phyloP scores from a whole-genome alignment of 106 monocot genomes.

The Apostasia shenzhenica region DNA sequence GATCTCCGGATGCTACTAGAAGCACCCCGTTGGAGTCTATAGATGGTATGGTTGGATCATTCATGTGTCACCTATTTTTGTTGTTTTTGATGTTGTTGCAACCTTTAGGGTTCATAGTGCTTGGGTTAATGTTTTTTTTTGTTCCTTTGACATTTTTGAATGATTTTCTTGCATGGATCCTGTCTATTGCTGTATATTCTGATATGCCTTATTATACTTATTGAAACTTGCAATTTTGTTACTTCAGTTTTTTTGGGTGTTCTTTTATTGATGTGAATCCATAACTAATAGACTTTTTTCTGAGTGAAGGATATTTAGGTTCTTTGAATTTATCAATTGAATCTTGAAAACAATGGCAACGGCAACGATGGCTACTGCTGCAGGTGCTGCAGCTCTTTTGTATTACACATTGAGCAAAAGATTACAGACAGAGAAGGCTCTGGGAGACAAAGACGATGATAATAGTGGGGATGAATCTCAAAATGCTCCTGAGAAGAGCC shows the following conservation, averaged over 20 bases:
- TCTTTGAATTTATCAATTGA: background rate
- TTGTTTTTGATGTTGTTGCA: background rate
- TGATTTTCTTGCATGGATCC: background rate
- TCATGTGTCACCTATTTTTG: background rate
- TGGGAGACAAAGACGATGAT: constrained; percentile 6
- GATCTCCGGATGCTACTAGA: background rate
- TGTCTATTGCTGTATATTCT: background rate
- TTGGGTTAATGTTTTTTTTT: background rate
- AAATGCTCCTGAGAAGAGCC: constrained; percentile 1
- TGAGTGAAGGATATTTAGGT: constrained; percentile 1
- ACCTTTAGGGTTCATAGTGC: background rate
- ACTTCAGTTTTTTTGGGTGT: background rate
- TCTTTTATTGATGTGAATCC: background rate
- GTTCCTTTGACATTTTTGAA: background rate
- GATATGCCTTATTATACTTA: background rate
- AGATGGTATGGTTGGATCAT: background rate
- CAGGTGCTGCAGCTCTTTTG: constrained; percentile 19
- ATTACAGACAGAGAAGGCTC: constrained; percentile 8
- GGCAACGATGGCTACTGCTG: constrained; percentile 20
- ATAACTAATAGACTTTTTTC: background rate
- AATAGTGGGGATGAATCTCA: constrained; percentile 1
- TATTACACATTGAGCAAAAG: constrained; percentile 21
- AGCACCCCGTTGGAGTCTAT: background rate
- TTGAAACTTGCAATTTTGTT: background rate
- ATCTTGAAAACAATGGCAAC: constrained; percentile 10